phyloP scores from a whole-genome alignment of 75 land plant species.

The Pinus albicaulis region DNA sequence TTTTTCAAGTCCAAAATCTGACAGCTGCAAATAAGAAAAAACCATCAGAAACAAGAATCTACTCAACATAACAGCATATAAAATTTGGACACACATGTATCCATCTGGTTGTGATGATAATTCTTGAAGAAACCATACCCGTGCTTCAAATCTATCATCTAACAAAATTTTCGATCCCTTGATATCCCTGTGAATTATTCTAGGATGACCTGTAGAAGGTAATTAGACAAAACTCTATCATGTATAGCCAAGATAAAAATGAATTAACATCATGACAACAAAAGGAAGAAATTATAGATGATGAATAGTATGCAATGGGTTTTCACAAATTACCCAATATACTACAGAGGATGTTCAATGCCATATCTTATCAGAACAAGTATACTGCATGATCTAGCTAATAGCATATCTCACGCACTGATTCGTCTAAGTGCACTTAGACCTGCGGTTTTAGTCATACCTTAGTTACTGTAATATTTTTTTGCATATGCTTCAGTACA shows the following conservation, averaged over 20 bases:
- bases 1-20: constrained; percentile 84
- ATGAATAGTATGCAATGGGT: neutral
- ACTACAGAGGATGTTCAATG: too few species aligned
- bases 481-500: constrained; percentile 43
- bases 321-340: too few species aligned
- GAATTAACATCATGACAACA: neutral
- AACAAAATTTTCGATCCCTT: constrained; percentile 61
- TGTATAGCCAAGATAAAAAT: neutral
- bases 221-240: neutral
- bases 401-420: too few species aligned
- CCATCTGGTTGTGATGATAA: neutral
- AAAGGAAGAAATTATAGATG: neutral
- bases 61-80: neutral
- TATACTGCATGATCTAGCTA: too few species aligned
- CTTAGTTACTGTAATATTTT: constrained; percentile 49
- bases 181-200: constrained; percentile 75
- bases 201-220: constrained; percentile 53
- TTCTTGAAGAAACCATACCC: constrained; percentile 15
- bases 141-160: constrained; percentile 61
- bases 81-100: neutral
- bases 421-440: too few species aligned
- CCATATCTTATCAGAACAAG: too few species aligned
- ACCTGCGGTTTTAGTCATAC: too few species aligned
- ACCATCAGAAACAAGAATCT: neutral
- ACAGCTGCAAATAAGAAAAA: constrained; percentile 36